Percentiles rank a stretch among this genome's conserved stretches.
These are phyloP conservation scores for Hypoxylon sp. DNA, from an alignment of 2,329 filamentous ascomycete species.

Conservation along the genomic window DNA sequence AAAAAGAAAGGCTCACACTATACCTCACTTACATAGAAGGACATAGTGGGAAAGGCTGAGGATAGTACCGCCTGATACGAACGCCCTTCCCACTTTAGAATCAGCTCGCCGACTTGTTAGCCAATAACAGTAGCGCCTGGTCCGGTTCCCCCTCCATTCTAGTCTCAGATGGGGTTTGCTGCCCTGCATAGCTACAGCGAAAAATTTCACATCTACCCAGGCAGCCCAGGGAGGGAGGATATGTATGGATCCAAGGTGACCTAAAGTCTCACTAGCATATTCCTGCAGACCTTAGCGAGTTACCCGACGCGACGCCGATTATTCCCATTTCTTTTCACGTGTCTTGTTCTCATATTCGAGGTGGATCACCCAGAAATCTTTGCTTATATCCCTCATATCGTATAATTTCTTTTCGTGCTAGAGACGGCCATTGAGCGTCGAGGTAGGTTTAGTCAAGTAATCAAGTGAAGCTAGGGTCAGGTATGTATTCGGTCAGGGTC, in stretches of 20 bases:
- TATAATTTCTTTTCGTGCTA: background rate
- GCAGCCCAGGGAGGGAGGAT: slow-evolving; percentile 19
- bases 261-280: slow-evolving; percentile 37
- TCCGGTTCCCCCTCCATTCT: slow-evolving; percentile 25
- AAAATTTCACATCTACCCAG: slow-evolving; percentile 26
- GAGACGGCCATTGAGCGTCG: background rate
- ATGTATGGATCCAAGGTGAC: slow-evolving; percentile 31
- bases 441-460: too few relatives aligned
- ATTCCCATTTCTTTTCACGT: slow-evolving; percentile 24
- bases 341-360: slow-evolving; percentile 11
- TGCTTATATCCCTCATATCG: slow-evolving; percentile 4
- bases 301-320: slow-evolving; percentile 23
- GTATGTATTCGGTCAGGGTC: slow-evolving; percentile 2
- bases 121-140: slow-evolving; percentile 30
- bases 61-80: slow-evolving; percentile 1
- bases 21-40: too few relatives aligned
- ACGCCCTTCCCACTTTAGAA: slow-evolving; percentile 16
- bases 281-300: slow-evolving; percentile 37
- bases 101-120: slow-evolving; percentile 20
- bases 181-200: slow-evolving; percentile 35
- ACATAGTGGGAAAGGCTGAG: background rate
- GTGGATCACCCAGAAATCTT: background rate
- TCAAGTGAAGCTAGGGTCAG: background rate
- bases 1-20: background rate
- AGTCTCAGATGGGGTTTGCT: slow-evolving; percentile 39